Evolutionary conservation across 257 asterid species (phyloP), one percentile per base, ranked within the genome.

Genomic region (Penstemon eatonii): DNA sequence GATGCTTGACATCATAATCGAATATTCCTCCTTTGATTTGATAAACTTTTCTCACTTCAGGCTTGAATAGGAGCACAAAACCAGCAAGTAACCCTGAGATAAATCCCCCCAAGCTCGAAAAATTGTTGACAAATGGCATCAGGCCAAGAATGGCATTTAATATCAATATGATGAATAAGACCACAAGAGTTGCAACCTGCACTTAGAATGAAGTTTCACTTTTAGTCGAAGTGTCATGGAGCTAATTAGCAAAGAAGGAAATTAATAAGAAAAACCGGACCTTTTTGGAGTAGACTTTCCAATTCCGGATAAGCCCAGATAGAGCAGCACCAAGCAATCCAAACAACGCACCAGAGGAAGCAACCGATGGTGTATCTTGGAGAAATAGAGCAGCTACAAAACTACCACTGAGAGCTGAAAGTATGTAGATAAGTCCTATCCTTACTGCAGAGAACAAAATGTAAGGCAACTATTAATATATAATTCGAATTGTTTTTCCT

Each of bases 311-410:
- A 58, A 92, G 95, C 62, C 84, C 92, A 66, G 96, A 86, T 39
- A 92, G 80, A 51, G 85, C 56, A 61, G 91, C 84, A 44, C 98
- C 97, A 63, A 92, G 96, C 79, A 89, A 75, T 76, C 98, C 98
- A 72, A 80, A 85, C 60, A 92, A 77, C 15, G 98, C 87, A 51
- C 87, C 90, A 33, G 98, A 89, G 25, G 93, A 90, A 67, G 93
- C 70, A 76, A 92, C 90, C 44, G 97, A 82, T 60, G 98, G 85
- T 71, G 92, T 79, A 76, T 89, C 91, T 69, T 85, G 86, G 73
- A 89, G 77, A 72, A 92, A 92, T 8, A 87, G 84, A 41, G 87
- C 75, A 68, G 97, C 97, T 61, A 85, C 70, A 58, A 79, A 69
- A 78, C 91, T 76, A 65, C 97, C 96, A n/a, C 71, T 68, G 38